Base-by-base conservation (phyloP, 257 asterid species). In the Nyctanthes arbortristis region DNA sequence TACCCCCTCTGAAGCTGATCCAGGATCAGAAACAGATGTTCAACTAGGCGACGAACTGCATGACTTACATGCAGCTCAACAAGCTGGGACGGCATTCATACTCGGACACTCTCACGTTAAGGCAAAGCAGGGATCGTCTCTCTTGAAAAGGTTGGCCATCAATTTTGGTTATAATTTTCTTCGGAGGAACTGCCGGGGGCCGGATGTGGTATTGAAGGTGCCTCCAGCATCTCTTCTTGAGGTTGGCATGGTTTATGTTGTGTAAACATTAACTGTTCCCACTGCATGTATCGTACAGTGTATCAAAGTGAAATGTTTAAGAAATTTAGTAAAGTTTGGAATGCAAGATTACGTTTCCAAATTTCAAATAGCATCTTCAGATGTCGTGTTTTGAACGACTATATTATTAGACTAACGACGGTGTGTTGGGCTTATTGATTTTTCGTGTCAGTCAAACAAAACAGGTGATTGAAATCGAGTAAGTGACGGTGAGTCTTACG, bases 221-320 rank as follows among this genome's bases (percentile, higher is more conserved):
- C 98, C 98, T 37, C 98, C 98, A 31, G 97, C 97, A 7, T 93
- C 98, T 10, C 94, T 93, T 7, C 87, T 93, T 66, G 96, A 93
- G 80, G 98, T 93, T 67, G 97, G 98, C 25, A 93, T 93, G 98
- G 92, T 90, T 68, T 93, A 93, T 63, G 70, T 93, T 65, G 95
- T 93, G 40, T 93, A 36, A 79, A 67, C 27, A 57, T n/a, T 12
- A 8, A 47, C 24, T 43, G 14, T 3, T 20, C 34, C 7, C 5
- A 5, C 24, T 20, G 28, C 31, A 10, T 18, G 29, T 55, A 12
- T 54, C 24, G 56, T 58, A 24, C 25, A 69, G 40, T 52, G 65
- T 31, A 25, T 59, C 57, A 37, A 37, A 57, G 32, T 29, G 36
- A 61, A 61, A 61, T 66, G 75, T 69, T 59, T 67, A 31, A 33